phyloP scores from a whole-genome alignment of 306 rosid genomes.

The Rosa lucieae region DNA sequence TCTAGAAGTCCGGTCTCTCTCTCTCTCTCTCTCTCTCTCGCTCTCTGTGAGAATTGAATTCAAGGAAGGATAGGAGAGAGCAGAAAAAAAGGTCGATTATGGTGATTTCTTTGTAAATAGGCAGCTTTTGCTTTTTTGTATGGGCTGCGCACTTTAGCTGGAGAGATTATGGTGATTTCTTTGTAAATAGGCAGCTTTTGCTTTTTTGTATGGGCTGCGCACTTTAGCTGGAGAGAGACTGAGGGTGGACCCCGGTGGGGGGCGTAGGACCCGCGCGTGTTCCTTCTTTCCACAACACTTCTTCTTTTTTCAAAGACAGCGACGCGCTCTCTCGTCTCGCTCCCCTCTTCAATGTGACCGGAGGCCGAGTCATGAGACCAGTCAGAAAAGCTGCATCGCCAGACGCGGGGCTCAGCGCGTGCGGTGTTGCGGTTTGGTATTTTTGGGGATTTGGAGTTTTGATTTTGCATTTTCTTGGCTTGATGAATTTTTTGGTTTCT shows the following conservation, averaged over 20 bases:
- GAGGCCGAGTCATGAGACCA: not conserved
- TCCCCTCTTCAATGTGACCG: not conserved
- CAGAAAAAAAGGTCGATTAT: not conserved
- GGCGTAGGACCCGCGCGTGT: slow-evolving; percentile 49
- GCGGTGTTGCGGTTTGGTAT: not conserved
- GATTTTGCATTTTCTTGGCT: not conserved
- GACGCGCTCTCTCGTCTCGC: slow-evolving; percentile 23
- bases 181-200: not conserved
- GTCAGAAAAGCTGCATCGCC: not conserved
- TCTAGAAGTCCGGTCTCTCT: not conserved
- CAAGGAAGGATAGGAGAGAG: not conserved
- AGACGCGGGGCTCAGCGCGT: not conserved
- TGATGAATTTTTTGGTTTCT: not conserved
- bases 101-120: not conserved
- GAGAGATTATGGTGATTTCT: not conserved
- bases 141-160: slow-evolving; percentile 41
- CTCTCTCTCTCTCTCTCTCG: too few species aligned
- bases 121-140: slow-evolving; percentile 17
- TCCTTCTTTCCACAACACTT: slow-evolving; percentile 61
- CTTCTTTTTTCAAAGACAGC: slow-evolving; percentile 43
- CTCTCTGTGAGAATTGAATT: not conserved
- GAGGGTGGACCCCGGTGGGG: not conserved
- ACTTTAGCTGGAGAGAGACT: slow-evolving; percentile 30
- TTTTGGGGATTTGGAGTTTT: not conserved
- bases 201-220: slow-evolving; percentile 31